phyloP scores from a whole-genome alignment of 2,329 filamentous ascomycete species.

The Pseudogymnoascus sp. region DNA sequence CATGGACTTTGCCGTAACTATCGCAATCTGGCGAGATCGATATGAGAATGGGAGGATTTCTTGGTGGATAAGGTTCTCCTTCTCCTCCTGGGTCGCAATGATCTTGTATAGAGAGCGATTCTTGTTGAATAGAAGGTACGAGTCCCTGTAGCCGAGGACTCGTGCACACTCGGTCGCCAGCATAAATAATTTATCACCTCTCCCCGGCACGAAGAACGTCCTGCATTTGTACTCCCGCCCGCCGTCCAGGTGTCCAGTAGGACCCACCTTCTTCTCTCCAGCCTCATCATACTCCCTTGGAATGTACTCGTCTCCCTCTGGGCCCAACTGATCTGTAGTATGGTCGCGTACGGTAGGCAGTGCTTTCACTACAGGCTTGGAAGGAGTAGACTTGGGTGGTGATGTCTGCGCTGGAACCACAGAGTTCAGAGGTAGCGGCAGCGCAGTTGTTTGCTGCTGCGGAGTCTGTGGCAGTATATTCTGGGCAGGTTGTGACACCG shows the following conservation, averaged over 20 bases:
- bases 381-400: conserved; percentile 72
- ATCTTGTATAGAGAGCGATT: conserved; percentile 96
- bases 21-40: conserved; percentile 94
- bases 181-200: conserved; percentile 96
- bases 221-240: conserved; percentile 84
- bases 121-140: conserved; percentile 98
- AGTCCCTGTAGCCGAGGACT: conserved; percentile 88
- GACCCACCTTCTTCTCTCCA: conserved; percentile 87
- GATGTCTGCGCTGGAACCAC: conserved; percentile 41
- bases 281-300: conserved; percentile 87
- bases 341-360: conserved; percentile 93
- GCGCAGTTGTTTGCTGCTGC: conserved; percentile 34
- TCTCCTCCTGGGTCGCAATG: conserved; percentile 90
- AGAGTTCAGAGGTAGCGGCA: conserved; percentile 26
- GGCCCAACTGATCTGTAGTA: conserved; percentile 87
- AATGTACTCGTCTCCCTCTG: conserved; percentile 87
- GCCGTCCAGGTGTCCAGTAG: conserved; percentile 73
- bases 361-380: conserved; percentile 82
- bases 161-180: conserved; percentile 94
- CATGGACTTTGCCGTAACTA: conserved; percentile 96
- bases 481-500: conserved; percentile 38
- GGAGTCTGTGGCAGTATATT: conserved; percentile 47
- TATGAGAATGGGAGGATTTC: conserved; percentile 97
- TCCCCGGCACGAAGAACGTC: conserved; percentile 85
- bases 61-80: conserved; percentile 90